These are phyloP conservation scores for Kwoniella sp. DNA, from an alignment of 768 basidiomycete species.

Conservation along the genomic window DNA sequence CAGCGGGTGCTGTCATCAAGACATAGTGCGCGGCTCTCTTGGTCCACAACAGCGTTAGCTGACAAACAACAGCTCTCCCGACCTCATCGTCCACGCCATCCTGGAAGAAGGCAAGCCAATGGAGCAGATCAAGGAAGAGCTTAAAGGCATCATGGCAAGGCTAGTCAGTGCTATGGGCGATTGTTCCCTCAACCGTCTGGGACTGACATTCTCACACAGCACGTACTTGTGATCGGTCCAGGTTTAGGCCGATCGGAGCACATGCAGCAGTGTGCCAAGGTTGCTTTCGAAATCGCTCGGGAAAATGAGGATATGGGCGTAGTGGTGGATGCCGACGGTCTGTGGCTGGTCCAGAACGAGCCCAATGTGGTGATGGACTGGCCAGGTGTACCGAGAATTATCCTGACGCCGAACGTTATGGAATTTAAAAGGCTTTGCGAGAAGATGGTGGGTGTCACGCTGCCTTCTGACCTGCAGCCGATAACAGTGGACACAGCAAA, in stretches of 20 bases:
- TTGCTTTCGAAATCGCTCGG: slow-evolving; percentile 70
- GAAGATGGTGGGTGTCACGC: slow-evolving; percentile 56
- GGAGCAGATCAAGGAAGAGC: slow-evolving; percentile 42
- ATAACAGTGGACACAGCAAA: slow-evolving; percentile 33
- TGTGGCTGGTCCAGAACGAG: slow-evolving; percentile 74
- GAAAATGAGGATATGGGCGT: slow-evolving; percentile 70
- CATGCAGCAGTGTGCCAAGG: slow-evolving; percentile 78
- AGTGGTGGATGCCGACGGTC: slow-evolving; percentile 89
- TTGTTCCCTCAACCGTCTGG: background rate
- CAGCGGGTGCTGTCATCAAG: slow-evolving; percentile 88
- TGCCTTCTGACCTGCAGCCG: background rate
- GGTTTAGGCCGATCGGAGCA: slow-evolving; percentile 85
- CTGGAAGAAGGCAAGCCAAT: slow-evolving; percentile 65
- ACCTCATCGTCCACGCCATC: slow-evolving; percentile 95
- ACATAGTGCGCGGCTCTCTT: slow-evolving; percentile 59
- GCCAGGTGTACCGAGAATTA: slow-evolving; percentile 73
- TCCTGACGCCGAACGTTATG: slow-evolving; percentile 89
- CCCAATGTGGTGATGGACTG: slow-evolving; percentile 60
- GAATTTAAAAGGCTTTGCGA: slow-evolving; percentile 85
- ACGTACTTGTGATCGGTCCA: slow-evolving; percentile 88
- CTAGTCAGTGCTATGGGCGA: slow-evolving; percentile 51
- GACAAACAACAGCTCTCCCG: slow-evolving; percentile 49
- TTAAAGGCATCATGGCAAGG: slow-evolving; percentile 66
- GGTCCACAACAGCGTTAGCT: background rate
- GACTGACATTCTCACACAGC: slow-evolving; percentile 47